Evolutionary conservation across 2,329 filamentous ascomycete species (phyloP), one percentile per base, ranked within the genome.

Genomic region (Diaporthe longicolla): DNA sequence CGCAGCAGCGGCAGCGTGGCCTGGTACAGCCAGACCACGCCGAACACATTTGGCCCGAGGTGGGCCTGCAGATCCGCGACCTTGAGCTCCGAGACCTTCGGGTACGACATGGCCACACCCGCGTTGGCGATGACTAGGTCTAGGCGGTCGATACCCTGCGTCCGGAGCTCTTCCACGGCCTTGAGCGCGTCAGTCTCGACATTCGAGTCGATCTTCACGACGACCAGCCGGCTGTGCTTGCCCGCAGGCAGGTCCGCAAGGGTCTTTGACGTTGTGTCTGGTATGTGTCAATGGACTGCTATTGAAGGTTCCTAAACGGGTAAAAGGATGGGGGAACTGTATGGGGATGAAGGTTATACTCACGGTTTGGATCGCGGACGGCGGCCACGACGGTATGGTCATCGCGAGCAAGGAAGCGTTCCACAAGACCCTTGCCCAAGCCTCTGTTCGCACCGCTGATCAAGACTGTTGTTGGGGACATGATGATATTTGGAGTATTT

Each of bases 101-200:
- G 82, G 50, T 77, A 84, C 21, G 76, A 66, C 5, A 80, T 79
- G 6, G 78, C 77, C 15, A 87, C 84, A 17, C 83, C 88, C 0
- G 88, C 87, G 77, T 90, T 90, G 58, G 87, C 85, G 69, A 90
- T 85, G 2, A 90, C 83, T 8, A 88, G 78, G 75, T 90, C 87
- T 3, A 90, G 78, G 32, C 82, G 78, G 6, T 79, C 77, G 75
- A 90, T 84, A 4, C 81, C 81, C 19, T 82, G 74, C 3, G 70
- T 37, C 1, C 79, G 75, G 0, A 86, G 78, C 3, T 79, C 75
- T 35, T 80, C 68, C 1, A 84, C 79, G 2, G 84, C 84, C 19
- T 76, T 76, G 15, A 75, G 77, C 1, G 84, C 76, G 71, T 85
- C 83, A 1, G 78, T 75, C 10, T 81, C 78, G 4, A 81, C 80